Base-by-base conservation (phyloP, 805 yeast genomes). In the Suhomyces pyralidae region DNA sequence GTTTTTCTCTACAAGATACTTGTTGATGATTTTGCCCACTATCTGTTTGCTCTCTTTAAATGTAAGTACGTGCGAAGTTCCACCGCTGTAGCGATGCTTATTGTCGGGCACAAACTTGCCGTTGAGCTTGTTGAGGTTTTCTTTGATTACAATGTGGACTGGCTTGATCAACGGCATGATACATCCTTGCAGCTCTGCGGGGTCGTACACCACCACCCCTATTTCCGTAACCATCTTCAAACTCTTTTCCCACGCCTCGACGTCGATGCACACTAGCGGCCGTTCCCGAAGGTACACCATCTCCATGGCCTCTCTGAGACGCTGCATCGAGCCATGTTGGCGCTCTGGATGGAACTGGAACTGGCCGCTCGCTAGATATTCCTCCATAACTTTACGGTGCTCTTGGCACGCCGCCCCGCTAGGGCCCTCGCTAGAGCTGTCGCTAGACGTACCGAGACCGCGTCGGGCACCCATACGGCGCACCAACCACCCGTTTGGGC, bases 241-340 rank as follows among this genome's bases (percentile, higher is more conserved):
- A 14, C 45, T 36, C 22, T 55, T 34, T 40, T 65, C 69, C 47
- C 55, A 63, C 9, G 68, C 68, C 55, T 65, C 69, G n/a, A 65
- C 61, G 45, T 65, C 69, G 14, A 65, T 53, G n/a, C 65, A 55
- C 22, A 65, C 64, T 28, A 65, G 50, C 12, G 69, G 69, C 34
- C 51, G 48, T 17, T 55, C 44, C 36, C 67, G 54, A 14, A 56
- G 58, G 40, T 61, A 63, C 28, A 64, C 67, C 20, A 53, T 48
- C 42, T 59, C 57, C 62, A 65, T 62, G 46, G 49, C 15, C 3
- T 48, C 10, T 17, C 50, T 49, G 10, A 53, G 46, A 2, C 17
- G 15, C 14, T 46, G 17, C 22, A 46, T 34, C 7, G 49, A 34
- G 14, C 8, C 7, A 6, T 19, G 32, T 7, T 14, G 42, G 6